Percentiles rank a stretch among this genome's conserved stretches.
Conservation (phyloP, 352 stramenopile genomes). For the Pythium brachiatum region DNA sequence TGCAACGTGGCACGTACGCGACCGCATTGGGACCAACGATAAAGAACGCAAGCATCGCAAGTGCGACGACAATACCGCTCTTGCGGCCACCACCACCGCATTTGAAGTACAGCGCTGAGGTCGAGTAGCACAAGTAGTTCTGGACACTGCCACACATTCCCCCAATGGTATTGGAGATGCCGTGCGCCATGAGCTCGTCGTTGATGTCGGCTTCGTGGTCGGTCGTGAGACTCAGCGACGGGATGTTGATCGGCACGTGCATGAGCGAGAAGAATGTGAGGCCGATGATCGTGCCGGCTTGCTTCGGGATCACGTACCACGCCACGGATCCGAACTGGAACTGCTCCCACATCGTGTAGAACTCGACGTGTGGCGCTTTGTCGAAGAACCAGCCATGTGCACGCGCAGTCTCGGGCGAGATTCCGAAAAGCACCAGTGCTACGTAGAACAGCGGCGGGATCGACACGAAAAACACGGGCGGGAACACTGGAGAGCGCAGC, state of each 20-base stretch:
- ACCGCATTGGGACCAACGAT: conserved; percentile 84
- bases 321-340: conserved; percentile 64
- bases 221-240: conserved; percentile 81
- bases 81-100: conserved; percentile 72
- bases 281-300: conserved; percentile 76
- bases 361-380: conserved; percentile 57
- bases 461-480: conserved; percentile 78
- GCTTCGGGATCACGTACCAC: conserved; percentile 73
- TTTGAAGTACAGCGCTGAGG: conserved; percentile 86
- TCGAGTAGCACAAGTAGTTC: conserved; percentile 91
- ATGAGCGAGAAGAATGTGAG: conserved; percentile 93
- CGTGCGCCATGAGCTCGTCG: conserved; percentile 90
- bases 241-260: conserved; percentile 96
- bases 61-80: conserved; percentile 60
- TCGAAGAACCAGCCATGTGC: conserved; percentile 77
- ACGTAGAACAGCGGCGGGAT: conserved; percentile 80
- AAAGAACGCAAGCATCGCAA: conserved; percentile 85
- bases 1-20: conserved; percentile 88
- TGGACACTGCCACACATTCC: conserved; percentile 86
- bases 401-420: conserved; percentile 56
- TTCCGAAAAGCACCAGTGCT: conserved; percentile 41
- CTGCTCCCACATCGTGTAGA: conserved; percentile 75
- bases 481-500: conserved; percentile 56
- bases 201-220: conserved; percentile 92
- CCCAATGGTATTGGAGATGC: conserved; percentile 88